A percentile compares a stretch with the other conserved stretches of the same genome.
Conservation (phyloP, 306 rosid genomes). For the Acacia acuminata region DNA sequence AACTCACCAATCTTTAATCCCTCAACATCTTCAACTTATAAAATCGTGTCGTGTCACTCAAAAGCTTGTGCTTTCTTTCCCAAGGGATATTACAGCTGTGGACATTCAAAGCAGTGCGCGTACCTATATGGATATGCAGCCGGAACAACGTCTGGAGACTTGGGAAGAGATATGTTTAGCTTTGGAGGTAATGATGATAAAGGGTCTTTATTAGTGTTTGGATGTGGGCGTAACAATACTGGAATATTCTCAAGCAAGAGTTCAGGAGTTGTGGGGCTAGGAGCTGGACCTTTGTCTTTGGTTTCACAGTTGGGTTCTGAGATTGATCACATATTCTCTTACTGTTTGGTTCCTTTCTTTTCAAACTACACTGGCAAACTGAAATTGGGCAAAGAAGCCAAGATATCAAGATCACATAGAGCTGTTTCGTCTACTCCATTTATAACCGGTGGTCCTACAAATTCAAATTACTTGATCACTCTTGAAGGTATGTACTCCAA, state of each 20-base stretch:
- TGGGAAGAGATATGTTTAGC: not conserved
- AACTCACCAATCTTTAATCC: not conserved
- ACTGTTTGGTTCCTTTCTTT: slow-evolving; percentile 16
- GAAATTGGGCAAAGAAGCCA: not conserved
- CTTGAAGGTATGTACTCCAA: not conserved
- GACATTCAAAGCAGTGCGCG: not conserved
- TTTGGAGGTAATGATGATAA: not conserved
- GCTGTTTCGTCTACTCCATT: slow-evolving; percentile 21
- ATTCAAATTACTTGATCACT: not conserved
- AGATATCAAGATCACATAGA: not conserved
- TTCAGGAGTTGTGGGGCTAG: slow-evolving; percentile 26
- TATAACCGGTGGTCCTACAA: not conserved
- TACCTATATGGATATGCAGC: not conserved
- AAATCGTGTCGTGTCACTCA: not conserved
- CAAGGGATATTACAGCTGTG: not conserved
- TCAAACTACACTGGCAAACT: not conserved
- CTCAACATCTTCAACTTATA: not conserved
- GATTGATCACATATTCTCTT: slow-evolving; percentile 20
- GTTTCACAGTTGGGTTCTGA: slow-evolving; percentile 8
- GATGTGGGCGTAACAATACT: not conserved
- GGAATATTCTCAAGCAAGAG: not conserved
- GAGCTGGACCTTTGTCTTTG: slow-evolving; percentile 12
- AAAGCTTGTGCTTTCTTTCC: not conserved
- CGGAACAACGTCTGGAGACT: not conserved
- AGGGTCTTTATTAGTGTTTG: not conserved